Evolutionary conservation across 2,329 filamentous ascomycete genomes (phyloP).

Genomic region (Penicillium sp.): DNA sequence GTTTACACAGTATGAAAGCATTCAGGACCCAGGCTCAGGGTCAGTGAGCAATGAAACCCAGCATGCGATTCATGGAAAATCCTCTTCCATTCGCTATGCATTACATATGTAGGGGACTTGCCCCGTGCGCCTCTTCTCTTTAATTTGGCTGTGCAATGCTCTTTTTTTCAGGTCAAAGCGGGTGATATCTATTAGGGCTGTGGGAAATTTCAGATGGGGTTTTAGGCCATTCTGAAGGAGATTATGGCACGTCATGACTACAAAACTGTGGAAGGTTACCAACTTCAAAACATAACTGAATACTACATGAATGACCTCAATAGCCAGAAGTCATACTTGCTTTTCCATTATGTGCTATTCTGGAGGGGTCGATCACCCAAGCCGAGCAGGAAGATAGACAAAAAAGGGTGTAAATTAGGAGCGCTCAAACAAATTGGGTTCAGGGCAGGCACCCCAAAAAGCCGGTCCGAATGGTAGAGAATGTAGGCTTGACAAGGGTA

Average conservation of each 20-base stretch:
- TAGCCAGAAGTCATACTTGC: slow-evolving; percentile 21
- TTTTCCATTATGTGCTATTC: slow-evolving; percentile 37
- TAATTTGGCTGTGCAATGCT: too few species aligned
- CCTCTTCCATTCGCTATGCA: too few species aligned
- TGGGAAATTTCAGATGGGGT: neutral
- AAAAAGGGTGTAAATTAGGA: slow-evolving; percentile 33
- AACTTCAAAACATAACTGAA: neutral
- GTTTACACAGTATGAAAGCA: too few species aligned
- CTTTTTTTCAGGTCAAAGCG: too few species aligned
- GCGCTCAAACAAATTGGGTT: slow-evolving; percentile 38
- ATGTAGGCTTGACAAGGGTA: slow-evolving; percentile 37
- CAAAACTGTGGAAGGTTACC: neutral
- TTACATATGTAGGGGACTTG: too few species aligned
- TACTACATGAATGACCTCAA: neutral
- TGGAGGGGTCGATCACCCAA: slow-evolving; percentile 20
- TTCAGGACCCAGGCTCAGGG: too few species aligned
- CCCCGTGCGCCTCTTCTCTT: too few species aligned
- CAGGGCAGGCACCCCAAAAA: slow-evolving; percentile 23
- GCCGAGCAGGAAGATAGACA: slow-evolving; percentile 33
- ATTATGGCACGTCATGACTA: neutral
- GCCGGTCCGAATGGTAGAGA: slow-evolving; percentile 28
- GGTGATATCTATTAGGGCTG: too few species aligned
- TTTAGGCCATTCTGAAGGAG: neutral
- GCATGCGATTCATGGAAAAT: too few species aligned
- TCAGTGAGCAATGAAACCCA: too few species aligned